phyloP scores from a whole-genome alignment of 371 early-diverging fungal genomes.

The Rhizopus arrhizus region DNA sequence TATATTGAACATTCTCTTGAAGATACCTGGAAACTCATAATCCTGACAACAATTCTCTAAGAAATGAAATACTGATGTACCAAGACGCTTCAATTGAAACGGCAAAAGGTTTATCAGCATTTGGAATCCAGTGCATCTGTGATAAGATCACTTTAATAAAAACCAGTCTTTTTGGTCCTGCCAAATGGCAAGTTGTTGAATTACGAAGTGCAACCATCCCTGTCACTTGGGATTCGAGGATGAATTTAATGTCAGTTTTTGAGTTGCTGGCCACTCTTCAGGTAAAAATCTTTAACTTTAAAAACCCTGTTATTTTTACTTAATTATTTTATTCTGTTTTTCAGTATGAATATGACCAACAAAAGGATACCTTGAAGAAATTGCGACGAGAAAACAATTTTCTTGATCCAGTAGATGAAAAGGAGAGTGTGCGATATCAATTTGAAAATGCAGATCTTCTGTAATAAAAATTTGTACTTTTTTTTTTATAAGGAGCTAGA shows the following conservation, averaged over 20 bases:
- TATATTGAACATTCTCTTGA: constrained; percentile 10
- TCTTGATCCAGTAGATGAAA: constrained; percentile 19
- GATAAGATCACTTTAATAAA: constrained; percentile 19
- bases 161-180: constrained; percentile 11
- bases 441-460: constrained; percentile 15
- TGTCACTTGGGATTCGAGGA: constrained; percentile 18
- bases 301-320: constrained; percentile 16
- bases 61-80: constrained; percentile 19
- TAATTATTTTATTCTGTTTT: constrained; percentile 21
- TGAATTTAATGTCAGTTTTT: constrained; percentile 12
- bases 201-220: constrained; percentile 19
- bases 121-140: constrained; percentile 12
- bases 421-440: constrained; percentile 8
- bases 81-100: constrained; percentile 16
- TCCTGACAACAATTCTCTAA: constrained; percentile 13
- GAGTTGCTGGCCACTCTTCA: constrained; percentile 18
- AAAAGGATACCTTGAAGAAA: constrained; percentile 15
- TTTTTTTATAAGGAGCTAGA: no score
- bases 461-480: constrained; percentile 14
- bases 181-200: constrained; percentile 17
- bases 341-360: constrained; percentile 5
- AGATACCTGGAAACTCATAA: constrained; percentile 12
- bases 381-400: constrained; percentile 21
- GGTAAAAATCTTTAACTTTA: constrained; percentile 15
- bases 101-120: constrained; percentile 18